Evolutionary conservation across 2,329 filamentous ascomycete species (phyloP).

Genomic region (Chaetomiaceae sp.): DNA sequence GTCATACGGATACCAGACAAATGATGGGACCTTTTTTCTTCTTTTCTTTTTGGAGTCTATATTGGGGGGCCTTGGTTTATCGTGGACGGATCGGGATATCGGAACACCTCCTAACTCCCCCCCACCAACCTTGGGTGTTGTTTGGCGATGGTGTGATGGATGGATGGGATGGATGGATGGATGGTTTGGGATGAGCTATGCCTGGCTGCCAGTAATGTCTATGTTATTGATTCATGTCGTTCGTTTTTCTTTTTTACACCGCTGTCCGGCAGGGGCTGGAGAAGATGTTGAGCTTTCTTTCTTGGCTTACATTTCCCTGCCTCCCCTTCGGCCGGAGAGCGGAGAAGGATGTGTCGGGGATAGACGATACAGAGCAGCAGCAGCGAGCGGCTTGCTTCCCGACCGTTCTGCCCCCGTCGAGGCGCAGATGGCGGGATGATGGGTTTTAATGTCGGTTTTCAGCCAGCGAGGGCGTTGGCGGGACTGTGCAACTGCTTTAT

Average conservation of each 20-base stretch:
- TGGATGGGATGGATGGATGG: neutral
- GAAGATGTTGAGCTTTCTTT: too few species aligned
- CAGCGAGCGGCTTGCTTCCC: neutral
- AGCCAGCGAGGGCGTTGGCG: neutral
- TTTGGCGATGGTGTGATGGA: neutral
- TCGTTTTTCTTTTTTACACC: neutral
- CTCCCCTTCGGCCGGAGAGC: too few species aligned
- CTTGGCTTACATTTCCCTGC: too few species aligned
- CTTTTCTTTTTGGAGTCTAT: neutral
- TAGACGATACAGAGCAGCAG: slow-evolving; percentile 3
- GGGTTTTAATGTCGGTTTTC: neutral
- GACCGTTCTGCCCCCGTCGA: neutral
- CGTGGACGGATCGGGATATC: too few species aligned
- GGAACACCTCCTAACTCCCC: too few species aligned
- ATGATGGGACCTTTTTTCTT: too few species aligned
- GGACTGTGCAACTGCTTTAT: slow-evolving; percentile 1
- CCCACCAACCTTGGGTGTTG: too few species aligned
- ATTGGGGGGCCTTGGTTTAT: neutral
- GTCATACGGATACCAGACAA: too few species aligned
- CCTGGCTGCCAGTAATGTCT: slow-evolving; percentile 16
- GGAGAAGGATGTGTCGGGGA: neutral
- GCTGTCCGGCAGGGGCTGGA: too few species aligned
- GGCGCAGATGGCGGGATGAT: neutral
- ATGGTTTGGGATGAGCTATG: slow-evolving; percentile 11
- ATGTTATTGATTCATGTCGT: slow-evolving; percentile 12